These are phyloP conservation scores for Globisporangium uncinulatum DNA, from an alignment of 352 stramenopile genomes.

Conservation along the genomic window DNA sequence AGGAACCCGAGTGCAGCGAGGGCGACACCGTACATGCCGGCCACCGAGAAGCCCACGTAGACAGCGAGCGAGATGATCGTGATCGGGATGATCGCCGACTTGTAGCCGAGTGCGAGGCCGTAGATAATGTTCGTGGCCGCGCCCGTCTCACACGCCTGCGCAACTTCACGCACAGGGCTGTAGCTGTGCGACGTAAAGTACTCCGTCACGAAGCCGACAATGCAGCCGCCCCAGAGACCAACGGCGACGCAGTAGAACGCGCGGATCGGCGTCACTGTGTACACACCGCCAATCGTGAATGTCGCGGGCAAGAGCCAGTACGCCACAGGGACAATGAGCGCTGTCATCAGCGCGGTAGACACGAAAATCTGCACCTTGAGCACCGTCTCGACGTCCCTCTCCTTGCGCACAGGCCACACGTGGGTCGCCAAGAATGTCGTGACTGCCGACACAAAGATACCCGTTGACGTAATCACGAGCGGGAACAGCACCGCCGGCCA, in stretches of 20 bases:
- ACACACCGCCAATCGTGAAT: conserved; percentile 84
- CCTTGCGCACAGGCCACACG: conserved; percentile 92
- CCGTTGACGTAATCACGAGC: conserved; percentile 93
- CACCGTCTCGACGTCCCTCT: conserved; percentile 95
- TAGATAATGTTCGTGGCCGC: conserved; percentile 99
- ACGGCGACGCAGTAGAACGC: conserved; percentile 93
- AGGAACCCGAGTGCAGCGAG: conserved; percentile 99
- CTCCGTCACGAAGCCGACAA: conserved; percentile 98
- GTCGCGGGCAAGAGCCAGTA: conserved; percentile 87
- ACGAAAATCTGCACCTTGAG: conserved; percentile 98
- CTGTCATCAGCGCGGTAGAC: conserved; percentile 95
- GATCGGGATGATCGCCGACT: conserved; percentile 98
- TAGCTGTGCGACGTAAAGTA: conserved; percentile 99
- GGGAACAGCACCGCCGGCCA: conserved; percentile 97
- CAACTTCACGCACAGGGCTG: conserved; percentile 93
- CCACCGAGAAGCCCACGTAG: conserved; percentile 96
- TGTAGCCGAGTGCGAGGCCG: conserved; percentile 98
- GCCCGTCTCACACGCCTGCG: conserved; percentile 96
- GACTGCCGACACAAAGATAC: conserved; percentile 96
- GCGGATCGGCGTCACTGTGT: conserved; percentile 75
- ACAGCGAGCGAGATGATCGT: conserved; percentile 97
- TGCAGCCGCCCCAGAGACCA: conserved; percentile 95
- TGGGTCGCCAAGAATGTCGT: conserved; percentile 98
- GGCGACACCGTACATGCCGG: conserved; percentile 96
- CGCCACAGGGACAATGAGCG: conserved; percentile 88